Evolutionary conservation across 352 stramenopile species (phyloP).

Genomic region (Aphanomyces euteiches): DNA sequence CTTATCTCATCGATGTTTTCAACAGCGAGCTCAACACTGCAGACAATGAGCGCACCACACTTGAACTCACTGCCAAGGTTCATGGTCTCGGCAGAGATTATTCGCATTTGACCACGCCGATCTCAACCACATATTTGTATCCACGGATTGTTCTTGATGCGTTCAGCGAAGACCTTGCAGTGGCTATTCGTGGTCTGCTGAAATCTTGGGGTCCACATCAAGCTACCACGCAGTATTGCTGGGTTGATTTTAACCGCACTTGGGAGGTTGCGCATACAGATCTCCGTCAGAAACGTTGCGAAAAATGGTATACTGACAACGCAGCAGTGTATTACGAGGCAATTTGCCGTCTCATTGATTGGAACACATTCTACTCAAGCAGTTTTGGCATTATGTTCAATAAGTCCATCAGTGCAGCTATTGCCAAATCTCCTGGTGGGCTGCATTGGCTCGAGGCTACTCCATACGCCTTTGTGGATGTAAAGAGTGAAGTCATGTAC

Average conservation of each 20-base stretch:
- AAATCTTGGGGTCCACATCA: not conserved
- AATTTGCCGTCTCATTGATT: too few species aligned
- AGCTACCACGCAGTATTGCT: constrained; percentile 11
- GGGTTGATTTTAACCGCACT: constrained; percentile 7
- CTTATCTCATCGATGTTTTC: not conserved
- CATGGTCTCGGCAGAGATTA: not conserved
- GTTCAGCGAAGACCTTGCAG: not conserved
- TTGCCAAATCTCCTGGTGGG: not conserved
- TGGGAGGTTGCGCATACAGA: constrained; percentile 15
- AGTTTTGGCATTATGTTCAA: too few species aligned
- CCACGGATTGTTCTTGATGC: not conserved
- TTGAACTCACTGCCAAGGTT: not conserved
- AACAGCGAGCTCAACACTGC: not conserved
- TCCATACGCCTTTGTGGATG: not conserved
- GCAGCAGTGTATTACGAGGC: too few species aligned
- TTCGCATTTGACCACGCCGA: not conserved
- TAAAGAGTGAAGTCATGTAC: not conserved
- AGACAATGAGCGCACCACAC: too few species aligned
- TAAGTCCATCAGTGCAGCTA: too few species aligned
- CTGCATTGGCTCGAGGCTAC: not conserved
- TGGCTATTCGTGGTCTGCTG: not conserved
- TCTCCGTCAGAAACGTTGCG: not conserved
- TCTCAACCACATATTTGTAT: not conserved
- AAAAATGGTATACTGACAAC: not conserved
- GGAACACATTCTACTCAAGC: too few species aligned